These are phyloP conservation scores for Exophiala aquamarina DNA, from an alignment of 2,329 filamentous ascomycete species.

Conservation along the genomic window DNA sequence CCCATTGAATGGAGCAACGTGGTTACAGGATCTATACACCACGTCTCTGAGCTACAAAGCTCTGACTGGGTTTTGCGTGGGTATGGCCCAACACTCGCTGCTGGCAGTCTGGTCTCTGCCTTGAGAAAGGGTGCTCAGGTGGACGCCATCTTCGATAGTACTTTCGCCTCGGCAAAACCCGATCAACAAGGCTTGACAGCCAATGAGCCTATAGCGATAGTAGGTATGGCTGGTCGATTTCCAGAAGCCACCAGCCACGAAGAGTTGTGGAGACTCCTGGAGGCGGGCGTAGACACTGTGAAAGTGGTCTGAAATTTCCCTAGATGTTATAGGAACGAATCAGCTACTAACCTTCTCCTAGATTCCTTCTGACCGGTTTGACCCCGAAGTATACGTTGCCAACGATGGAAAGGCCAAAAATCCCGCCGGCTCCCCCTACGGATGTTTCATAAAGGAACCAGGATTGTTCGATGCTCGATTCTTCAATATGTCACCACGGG, in stretches of 20 bases:
- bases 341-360: slow-evolving; percentile 26
- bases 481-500: slow-evolving; percentile 38
- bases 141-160: neutral
- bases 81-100: slow-evolving; percentile 5
- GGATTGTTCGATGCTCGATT: slow-evolving; percentile 40
- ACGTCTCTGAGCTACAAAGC: neutral
- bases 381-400: slow-evolving; percentile 34
- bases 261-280: slow-evolving; percentile 37
- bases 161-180: neutral
- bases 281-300: slow-evolving; percentile 23
- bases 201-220: slow-evolving; percentile 52
- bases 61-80: slow-evolving; percentile 1
- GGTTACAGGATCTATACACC: neutral
- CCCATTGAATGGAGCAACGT: slow-evolving; percentile 4
- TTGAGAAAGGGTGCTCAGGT: slow-evolving; percentile 3
- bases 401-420: slow-evolving; percentile 33
- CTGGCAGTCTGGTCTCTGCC: slow-evolving; percentile 1
- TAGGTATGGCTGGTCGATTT: slow-evolving; percentile 74
- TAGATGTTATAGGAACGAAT: neutral
- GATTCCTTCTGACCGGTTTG: slow-evolving; percentile 35
- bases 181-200: neutral
- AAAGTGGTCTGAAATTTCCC: neutral
- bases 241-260: slow-evolving; percentile 47
- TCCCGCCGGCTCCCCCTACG: slow-evolving; percentile 32
- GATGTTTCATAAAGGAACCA: slow-evolving; percentile 39